These are phyloP conservation scores for Xylaria castorea DNA, from an alignment of 495 filamentous ascomycete genomes.

Conservation along the genomic window DNA sequence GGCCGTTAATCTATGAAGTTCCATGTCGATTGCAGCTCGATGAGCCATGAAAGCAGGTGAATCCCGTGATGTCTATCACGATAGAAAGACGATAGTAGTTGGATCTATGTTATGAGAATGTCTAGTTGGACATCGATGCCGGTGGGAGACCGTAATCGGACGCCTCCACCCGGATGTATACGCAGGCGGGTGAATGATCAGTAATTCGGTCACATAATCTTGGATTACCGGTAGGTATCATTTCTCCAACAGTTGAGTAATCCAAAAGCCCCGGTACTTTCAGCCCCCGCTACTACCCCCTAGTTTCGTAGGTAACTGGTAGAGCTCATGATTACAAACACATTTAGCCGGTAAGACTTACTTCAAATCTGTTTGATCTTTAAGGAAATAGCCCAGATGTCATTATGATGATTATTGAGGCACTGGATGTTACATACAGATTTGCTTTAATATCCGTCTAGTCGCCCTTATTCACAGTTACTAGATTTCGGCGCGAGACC, in stretches of 20 bases:
- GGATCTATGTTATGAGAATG: not conserved
- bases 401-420: not conserved
- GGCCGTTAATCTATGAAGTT: conserved; percentile 49
- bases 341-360: not conserved
- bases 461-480: not conserved
- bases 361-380: not conserved
- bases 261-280: not conserved
- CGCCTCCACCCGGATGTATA: conserved; percentile 9
- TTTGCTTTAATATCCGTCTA: not conserved
- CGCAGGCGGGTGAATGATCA: not conserved
- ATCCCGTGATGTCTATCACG: not conserved
- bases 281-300: not conserved
- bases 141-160: conserved; percentile 15
- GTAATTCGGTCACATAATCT: not conserved
- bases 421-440: not conserved
- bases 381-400: not conserved
- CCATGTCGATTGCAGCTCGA: conserved; percentile 29
- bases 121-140: not conserved
- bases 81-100: not conserved
- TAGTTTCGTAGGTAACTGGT: not conserved
- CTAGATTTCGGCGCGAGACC: not conserved
- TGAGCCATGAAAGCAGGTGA: not conserved
- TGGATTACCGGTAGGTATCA: not conserved
- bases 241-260: not conserved
- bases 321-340: not conserved